These are phyloP conservation scores for Macrophomina tecta DNA, from an alignment of 2,329 filamentous ascomycete genomes.

Conservation along the genomic window DNA sequence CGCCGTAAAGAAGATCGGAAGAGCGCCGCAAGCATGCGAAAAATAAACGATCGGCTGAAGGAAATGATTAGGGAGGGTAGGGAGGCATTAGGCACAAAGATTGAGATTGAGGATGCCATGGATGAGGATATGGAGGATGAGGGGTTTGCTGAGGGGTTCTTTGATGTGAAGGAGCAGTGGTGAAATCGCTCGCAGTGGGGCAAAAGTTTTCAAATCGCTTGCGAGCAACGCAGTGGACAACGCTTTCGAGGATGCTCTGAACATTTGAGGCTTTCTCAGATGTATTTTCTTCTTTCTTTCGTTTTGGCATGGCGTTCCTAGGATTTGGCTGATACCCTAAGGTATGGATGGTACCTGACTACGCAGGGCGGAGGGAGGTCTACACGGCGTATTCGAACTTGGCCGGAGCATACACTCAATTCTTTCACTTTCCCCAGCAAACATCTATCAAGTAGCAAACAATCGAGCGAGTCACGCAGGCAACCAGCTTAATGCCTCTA, in stretches of 20 bases:
- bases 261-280: neutral
- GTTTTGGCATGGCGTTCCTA: constrained; percentile 14
- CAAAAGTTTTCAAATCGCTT: constrained; percentile 20
- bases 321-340: constrained; percentile 27
- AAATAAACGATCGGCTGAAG: constrained; percentile 78
- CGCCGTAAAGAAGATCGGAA: constrained; percentile 76
- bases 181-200: neutral
- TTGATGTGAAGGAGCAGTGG: constrained; percentile 29
- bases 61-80: constrained; percentile 90
- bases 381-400: constrained; percentile 2
- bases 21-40: constrained; percentile 77
- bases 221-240: neutral
- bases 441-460: constrained; percentile 5
- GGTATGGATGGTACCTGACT: constrained; percentile 20
- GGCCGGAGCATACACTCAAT: neutral
- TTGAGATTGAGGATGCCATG: constrained; percentile 45
- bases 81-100: constrained; percentile 72
- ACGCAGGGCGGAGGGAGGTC: neutral
- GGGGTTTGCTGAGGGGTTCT: constrained; percentile 34
- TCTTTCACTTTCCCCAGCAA: neutral
- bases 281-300: neutral
- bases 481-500: neutral
- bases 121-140: constrained; percentile 39
- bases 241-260: neutral
- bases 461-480: constrained; percentile 21